phyloP scores from a whole-genome alignment of 2,329 filamentous ascomycete genomes.

The Lachnellula hyalina region DNA sequence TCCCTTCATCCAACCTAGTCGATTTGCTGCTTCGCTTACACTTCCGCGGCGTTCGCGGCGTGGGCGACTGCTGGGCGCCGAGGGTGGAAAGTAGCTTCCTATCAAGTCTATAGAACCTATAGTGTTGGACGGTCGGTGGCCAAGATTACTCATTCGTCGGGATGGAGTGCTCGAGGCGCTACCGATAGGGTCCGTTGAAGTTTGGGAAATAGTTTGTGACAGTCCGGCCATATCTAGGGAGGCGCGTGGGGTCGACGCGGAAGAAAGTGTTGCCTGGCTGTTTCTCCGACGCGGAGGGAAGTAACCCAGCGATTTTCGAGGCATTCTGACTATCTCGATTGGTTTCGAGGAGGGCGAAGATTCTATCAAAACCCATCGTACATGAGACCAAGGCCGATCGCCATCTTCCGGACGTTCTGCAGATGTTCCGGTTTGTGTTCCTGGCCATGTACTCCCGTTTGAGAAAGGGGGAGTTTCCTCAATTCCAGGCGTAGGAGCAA shows the following conservation, averaged over 20 bases:
- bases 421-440: constrained; percentile 16
- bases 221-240: constrained; percentile 25
- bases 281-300: constrained; percentile 88
- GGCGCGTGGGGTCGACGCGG: constrained; percentile 54
- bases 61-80: constrained; percentile 11
- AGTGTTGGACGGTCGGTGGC: constrained; percentile 16
- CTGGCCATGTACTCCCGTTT: constrained; percentile 23
- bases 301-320: constrained; percentile 76
- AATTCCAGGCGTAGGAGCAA: constrained; percentile 44
- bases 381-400: constrained; percentile 76
- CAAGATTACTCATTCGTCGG: constrained; percentile 23
- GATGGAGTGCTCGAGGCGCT: constrained; percentile 23
- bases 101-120: constrained; percentile 8
- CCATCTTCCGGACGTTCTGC: constrained; percentile 37
- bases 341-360: constrained; percentile 56
- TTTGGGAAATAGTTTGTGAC: constrained; percentile 16
- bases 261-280: constrained; percentile 54
- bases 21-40: constrained; percentile 34
- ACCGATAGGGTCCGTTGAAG: constrained; percentile 16
- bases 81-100: constrained; percentile 27
- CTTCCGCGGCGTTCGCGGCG: constrained; percentile 27
- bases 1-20: constrained; percentile 64
- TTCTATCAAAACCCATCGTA: constrained; percentile 82
- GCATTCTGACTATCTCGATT: constrained; percentile 80
- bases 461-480: constrained; percentile 27